These are phyloP conservation scores for Euphorbia celastroides DNA, from an alignment of 441 rosid genomes.

Conservation along the genomic window DNA sequence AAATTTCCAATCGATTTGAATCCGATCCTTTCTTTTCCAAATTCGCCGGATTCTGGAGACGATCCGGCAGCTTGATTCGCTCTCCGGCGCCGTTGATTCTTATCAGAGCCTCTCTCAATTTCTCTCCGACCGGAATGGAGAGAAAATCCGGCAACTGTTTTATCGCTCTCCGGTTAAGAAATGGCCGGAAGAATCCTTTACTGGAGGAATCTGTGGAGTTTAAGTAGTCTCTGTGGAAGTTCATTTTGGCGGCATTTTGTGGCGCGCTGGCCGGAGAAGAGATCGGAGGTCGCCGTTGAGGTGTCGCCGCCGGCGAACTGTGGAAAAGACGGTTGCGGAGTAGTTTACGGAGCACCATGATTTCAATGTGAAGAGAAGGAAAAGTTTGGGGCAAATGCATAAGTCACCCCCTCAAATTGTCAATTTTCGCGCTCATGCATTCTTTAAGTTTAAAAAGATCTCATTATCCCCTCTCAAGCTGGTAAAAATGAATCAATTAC, in stretches of 20 bases:
- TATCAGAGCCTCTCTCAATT: slow-evolving; percentile 41
- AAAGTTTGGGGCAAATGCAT: too few relatives aligned
- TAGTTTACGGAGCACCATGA: slow-evolving; percentile 50
- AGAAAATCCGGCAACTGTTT: slow-evolving; percentile 36
- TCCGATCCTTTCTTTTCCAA: too few relatives aligned
- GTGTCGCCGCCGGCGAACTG: slow-evolving; percentile 23
- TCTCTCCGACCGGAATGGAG: slow-evolving; percentile 46
- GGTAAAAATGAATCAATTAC: too few relatives aligned
- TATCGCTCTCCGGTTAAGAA: slow-evolving; percentile 39
- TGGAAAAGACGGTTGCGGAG: slow-evolving; percentile 41
- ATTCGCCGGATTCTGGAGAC: slow-evolving; percentile 5
- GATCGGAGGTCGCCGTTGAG: slow-evolving; percentile 13
- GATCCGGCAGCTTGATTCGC: too few relatives aligned
- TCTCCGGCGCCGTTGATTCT: slow-evolving; percentile 24
- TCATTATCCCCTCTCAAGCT: too few relatives aligned
- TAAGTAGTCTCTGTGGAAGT: slow-evolving; percentile 34
- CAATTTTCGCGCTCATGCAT: too few relatives aligned
- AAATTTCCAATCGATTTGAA: background rate
- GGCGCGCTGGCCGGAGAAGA: slow-evolving; percentile 8
- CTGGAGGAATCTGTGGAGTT: slow-evolving; percentile 29
- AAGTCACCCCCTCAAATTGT: too few relatives aligned
- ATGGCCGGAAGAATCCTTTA: slow-evolving; percentile 33
- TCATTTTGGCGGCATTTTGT: slow-evolving; percentile 22
- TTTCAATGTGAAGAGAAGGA: too few relatives aligned
- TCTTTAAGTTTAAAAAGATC: too few relatives aligned